Evolutionary conservation across 2,329 filamentous ascomycete species (phyloP).

Genomic region (Immersiporthe knoxdaviesiana): DNA sequence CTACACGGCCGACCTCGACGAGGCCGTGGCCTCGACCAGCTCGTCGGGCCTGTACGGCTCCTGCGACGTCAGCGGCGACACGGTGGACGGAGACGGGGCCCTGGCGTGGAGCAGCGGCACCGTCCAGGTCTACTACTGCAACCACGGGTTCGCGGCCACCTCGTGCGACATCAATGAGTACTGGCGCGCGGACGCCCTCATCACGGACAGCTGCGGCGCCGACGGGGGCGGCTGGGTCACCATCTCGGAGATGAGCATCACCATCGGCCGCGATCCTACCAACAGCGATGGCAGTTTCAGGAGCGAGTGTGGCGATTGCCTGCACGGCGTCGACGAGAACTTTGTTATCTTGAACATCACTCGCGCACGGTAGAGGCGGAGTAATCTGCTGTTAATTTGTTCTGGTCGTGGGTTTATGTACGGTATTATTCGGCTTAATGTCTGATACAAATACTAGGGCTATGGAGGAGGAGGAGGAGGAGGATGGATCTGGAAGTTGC

Average conservation of each 20-base stretch:
- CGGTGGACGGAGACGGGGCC: slow-evolving; percentile 25
- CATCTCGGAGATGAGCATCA: slow-evolving; percentile 25
- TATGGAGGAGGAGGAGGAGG: background rate
- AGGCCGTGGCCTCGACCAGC: slow-evolving; percentile 16
- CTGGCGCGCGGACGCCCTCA: slow-evolving; percentile 29
- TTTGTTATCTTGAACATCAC: slow-evolving; percentile 14
- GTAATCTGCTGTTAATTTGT: background rate
- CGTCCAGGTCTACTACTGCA: slow-evolving; percentile 29
- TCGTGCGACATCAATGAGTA: slow-evolving; percentile 28
- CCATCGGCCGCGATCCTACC: slow-evolving; percentile 28
- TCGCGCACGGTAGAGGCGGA: background rate
- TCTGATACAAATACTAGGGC: background rate
- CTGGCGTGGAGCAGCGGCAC: slow-evolving; percentile 28
- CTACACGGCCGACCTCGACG: slow-evolving; percentile 11
- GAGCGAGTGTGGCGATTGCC: slow-evolving; percentile 22
- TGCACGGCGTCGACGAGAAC: slow-evolving; percentile 25
- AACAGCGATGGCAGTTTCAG: slow-evolving; percentile 25
- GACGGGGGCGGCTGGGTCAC: slow-evolving; percentile 27
- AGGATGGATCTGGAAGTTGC: background rate
- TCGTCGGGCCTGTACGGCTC: slow-evolving; percentile 23
- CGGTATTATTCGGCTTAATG: background rate
- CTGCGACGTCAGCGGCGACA: slow-evolving; percentile 21
- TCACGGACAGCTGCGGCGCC: slow-evolving; percentile 23
- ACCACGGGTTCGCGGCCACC: slow-evolving; percentile 22
- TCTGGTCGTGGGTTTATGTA: background rate